These are phyloP conservation scores for Parmales sp. DNA, from an alignment of 108 stramenopile genomes.

Conservation along the genomic window DNA sequence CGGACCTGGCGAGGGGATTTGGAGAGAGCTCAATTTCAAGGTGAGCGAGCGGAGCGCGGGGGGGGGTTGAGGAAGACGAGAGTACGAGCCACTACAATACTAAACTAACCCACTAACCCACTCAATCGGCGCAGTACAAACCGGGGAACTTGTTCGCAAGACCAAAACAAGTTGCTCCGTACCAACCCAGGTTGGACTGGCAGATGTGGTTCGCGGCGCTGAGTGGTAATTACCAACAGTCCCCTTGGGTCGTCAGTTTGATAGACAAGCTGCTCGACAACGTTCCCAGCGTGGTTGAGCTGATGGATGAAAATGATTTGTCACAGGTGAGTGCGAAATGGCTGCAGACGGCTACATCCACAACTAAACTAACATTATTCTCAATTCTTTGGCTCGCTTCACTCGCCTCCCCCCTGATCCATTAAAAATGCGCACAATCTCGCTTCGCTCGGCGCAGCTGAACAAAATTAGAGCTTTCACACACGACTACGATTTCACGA, in stretches of 20 bases:
- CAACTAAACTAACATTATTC: background rate
- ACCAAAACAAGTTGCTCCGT: conserved; percentile 42
- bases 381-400: background rate
- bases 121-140: too few relatives aligned
- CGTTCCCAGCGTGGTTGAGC: conserved; percentile 21
- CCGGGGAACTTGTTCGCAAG: conserved; percentile 26
- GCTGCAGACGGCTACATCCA: background rate
- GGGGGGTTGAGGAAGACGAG: too few relatives aligned
- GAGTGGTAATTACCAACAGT: conserved; percentile 33
- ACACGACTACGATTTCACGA: conserved; percentile 19
- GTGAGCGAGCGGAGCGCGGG: too few relatives aligned
- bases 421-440: background rate
- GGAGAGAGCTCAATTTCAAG: conserved; percentile 48
- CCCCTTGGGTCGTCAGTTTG: conserved; percentile 47
- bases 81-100: too few relatives aligned
- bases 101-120: too few relatives aligned
- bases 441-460: too few relatives aligned
- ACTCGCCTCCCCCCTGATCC: background rate
- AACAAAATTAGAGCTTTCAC: background rate
- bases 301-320: conserved; percentile 25
- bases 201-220: conserved; percentile 72
- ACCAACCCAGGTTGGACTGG: conserved; percentile 46
- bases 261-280: conserved; percentile 33
- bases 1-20: conserved; percentile 16
- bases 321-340: background rate